These are phyloP conservation scores for Albifimbria verrucaria DNA, from an alignment of 2,329 filamentous ascomycete species.

Conservation along the genomic window DNA sequence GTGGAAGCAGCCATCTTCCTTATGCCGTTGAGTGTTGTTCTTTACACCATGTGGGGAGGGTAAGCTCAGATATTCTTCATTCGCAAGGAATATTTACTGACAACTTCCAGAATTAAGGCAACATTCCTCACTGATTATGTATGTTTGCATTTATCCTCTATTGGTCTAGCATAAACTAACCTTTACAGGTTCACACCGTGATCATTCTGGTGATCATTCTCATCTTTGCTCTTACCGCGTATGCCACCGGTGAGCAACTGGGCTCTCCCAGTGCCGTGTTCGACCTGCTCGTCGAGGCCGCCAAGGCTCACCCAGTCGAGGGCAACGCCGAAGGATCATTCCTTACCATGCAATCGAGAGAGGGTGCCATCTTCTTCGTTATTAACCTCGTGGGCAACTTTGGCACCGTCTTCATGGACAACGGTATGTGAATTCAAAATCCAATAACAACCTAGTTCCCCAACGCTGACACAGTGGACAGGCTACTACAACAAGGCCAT, in stretches of 20 bases:
- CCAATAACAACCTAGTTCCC: not conserved
- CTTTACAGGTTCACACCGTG: conserved; percentile 63
- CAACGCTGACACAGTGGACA: conserved; percentile 62
- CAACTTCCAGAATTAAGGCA: conserved; percentile 63
- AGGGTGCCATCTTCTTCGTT: conserved; percentile 81
- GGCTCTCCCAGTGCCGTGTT: conserved; percentile 73
- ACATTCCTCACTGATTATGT: conserved; percentile 74
- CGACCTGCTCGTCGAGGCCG: conserved; percentile 66
- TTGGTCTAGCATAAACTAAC: not conserved
- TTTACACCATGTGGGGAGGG: conserved; percentile 65
- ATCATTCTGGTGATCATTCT: conserved; percentile 76
- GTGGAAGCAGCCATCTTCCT: conserved; percentile 78
- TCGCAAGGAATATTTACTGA: not conserved
- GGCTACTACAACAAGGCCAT: conserved; percentile 63
- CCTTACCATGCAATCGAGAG: conserved; percentile 65
- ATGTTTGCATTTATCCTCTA: not conserved
- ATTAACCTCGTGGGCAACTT: conserved; percentile 79
- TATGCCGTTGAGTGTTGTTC: conserved; percentile 71
- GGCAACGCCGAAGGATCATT: conserved; percentile 78
- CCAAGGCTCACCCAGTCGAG: conserved; percentile 64
- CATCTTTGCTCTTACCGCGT: conserved; percentile 74
- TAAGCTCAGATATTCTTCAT: not conserved
- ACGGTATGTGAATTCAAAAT: conserved; percentile 41
- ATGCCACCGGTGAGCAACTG: conserved; percentile 65
- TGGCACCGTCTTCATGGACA: conserved; percentile 74